A percentile compares a stretch with the other conserved stretches of the same genome.
Conservation (phyloP, 345 rosid genomes). For the Tarenaya hassleriana region DNA sequence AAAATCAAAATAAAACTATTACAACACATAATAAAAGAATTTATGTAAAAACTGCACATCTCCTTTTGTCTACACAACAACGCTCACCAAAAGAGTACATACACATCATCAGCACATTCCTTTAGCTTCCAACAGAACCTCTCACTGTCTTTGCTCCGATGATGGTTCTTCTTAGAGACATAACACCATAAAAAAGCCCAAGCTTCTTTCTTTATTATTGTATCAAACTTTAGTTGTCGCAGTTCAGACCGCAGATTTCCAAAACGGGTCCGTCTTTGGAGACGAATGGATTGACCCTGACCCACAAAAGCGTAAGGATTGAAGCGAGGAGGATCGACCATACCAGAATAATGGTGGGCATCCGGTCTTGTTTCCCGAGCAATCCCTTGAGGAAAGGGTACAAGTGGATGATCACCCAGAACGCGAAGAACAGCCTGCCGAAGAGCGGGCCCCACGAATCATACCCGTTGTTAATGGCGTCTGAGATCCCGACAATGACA, state of each 20-base stretch:
- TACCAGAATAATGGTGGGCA: slow-evolving; percentile 84
- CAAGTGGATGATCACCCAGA: slow-evolving; percentile 83
- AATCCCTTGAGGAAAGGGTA: slow-evolving; percentile 92
- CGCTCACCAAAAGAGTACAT: no score
- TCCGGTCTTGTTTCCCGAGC: slow-evolving; percentile 84
- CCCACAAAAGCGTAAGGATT: slow-evolving; percentile 86
- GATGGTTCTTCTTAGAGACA: background rate
- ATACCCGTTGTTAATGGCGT: slow-evolving; percentile 90
- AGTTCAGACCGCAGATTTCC: slow-evolving; percentile 80
- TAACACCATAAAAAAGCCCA: background rate
- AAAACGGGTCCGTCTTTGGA: slow-evolving; percentile 77
- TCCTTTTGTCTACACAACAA: slow-evolving; percentile 16
- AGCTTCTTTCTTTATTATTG: background rate
- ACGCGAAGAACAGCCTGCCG: slow-evolving; percentile 80
- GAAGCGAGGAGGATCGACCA: slow-evolving; percentile 95
- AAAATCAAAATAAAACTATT: background rate
- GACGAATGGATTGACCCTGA: slow-evolving; percentile 80
- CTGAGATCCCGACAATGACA: slow-evolving; percentile 74
- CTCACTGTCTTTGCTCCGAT: no score
- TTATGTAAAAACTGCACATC: slow-evolving; percentile 23
- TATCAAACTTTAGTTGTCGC: slow-evolving; percentile 43
- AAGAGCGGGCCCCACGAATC: slow-evolving; percentile 95
- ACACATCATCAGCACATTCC: no score
- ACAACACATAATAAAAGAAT: slow-evolving; percentile 12
- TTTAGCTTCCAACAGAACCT: slow-evolving; percentile 1